Evolutionary conservation across 2,329 filamentous ascomycete species (phyloP).

Genomic region (Hypoxylon sp.): DNA sequence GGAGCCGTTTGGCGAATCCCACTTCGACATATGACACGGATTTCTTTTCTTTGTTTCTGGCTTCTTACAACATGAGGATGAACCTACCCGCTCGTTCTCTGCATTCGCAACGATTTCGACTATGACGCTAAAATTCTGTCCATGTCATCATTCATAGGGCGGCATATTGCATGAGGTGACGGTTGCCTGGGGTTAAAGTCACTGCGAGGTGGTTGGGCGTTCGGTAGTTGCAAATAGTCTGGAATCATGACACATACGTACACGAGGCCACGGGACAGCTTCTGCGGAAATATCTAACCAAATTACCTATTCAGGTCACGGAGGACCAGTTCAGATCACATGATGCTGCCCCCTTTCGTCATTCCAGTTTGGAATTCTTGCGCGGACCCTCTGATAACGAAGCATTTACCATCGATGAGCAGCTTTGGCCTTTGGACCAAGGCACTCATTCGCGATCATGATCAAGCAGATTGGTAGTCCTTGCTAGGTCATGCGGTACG

Average conservation of each 20-base stretch:
- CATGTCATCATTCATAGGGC: constrained; percentile 57
- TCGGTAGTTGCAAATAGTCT: constrained; percentile 52
- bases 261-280: constrained; percentile 41
- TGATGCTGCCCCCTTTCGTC: constrained; percentile 31
- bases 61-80: constrained; percentile 27
- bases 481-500: constrained; percentile 21
- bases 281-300: constrained; percentile 41
- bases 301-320: constrained; percentile 31
- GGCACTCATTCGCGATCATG: constrained; percentile 7
- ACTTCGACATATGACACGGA: constrained; percentile 70
- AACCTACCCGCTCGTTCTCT: constrained; percentile 31
- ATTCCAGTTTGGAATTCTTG: constrained; percentile 35
- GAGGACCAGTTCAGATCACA: constrained; percentile 32
- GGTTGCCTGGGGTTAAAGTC: constrained; percentile 44
- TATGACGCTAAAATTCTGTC: constrained; percentile 48
- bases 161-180: constrained; percentile 53
- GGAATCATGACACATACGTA: constrained; percentile 52
- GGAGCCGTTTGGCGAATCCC: constrained; percentile 69
- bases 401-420: constrained; percentile 15
- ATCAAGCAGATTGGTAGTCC: constrained; percentile 21
- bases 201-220: constrained; percentile 49
- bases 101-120: constrained; percentile 41
- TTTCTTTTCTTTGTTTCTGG: constrained; percentile 30
- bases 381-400: constrained; percentile 21
- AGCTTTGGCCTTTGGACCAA: background rate